A percentile compares a stretch with the other conserved stretches of the same genome.
Conservation (phyloP, 2,329 filamentous ascomycete genomes). For the Aspergillus amoenus region DNA sequence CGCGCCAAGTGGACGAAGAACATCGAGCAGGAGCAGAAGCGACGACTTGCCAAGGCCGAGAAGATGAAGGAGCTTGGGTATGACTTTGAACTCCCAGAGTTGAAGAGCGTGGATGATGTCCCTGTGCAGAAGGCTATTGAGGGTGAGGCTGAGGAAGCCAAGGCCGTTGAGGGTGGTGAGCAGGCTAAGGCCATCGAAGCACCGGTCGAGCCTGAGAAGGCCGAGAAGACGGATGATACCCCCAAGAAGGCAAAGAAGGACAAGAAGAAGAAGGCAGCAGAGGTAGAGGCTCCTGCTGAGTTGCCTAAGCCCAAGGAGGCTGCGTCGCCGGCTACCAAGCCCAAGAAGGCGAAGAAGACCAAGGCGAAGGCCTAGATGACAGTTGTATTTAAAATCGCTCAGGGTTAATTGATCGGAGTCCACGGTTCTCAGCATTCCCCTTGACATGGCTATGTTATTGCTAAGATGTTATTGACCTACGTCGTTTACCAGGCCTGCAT, state of each 20-base stretch:
- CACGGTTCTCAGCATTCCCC: background rate
- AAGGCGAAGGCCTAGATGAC: constrained; percentile 4
- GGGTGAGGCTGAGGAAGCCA: constrained; percentile 30
- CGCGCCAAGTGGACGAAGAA: constrained; percentile 77
- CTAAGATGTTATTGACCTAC: background rate
- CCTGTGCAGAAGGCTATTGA: constrained; percentile 43
- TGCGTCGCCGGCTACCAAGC: constrained; percentile 1
- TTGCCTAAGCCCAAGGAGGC: constrained; percentile 4
- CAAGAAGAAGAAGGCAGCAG: constrained; percentile 28
- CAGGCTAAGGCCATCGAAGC: constrained; percentile 31
- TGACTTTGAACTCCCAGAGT: constrained; percentile 70
- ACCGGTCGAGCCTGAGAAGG: constrained; percentile 11
- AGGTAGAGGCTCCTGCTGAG: constrained; percentile 4
- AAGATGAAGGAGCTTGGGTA: constrained; percentile 81
- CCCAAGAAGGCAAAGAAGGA: constrained; percentile 35
- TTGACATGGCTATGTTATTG: background rate
- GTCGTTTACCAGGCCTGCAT: background rate
- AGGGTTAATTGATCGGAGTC: constrained; percentile 1
- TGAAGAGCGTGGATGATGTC: constrained; percentile 64
- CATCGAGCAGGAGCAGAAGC: constrained; percentile 70
- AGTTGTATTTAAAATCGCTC: background rate
- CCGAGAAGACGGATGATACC: constrained; percentile 27
- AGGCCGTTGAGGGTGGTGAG: constrained; percentile 34
- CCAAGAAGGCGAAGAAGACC: background rate
- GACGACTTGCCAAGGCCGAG: constrained; percentile 66